Evolutionary conservation across 139 green algal species (phyloP).

Genomic region (Pseudopediastrum boryanum): DNA sequence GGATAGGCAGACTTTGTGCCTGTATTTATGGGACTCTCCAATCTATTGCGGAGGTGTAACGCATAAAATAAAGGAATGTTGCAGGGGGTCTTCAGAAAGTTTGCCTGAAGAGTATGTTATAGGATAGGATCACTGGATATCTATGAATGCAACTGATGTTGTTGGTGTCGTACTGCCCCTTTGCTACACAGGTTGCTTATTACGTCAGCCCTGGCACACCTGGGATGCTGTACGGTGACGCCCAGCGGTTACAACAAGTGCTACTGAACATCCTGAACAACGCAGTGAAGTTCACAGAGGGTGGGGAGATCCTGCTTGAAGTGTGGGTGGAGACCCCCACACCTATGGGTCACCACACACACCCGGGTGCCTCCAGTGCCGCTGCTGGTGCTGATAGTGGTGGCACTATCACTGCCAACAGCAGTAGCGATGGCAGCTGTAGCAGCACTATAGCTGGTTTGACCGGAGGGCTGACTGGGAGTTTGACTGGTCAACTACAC

Average conservation of each 20-base stretch:
- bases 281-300: conserved; percentile 90
- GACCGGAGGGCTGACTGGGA: too few relatives aligned
- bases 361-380: not conserved
- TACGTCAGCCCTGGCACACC: conserved; percentile 51
- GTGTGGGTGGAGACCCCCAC: conserved; percentile 50
- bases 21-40: too few relatives aligned
- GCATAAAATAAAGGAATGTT: too few relatives aligned
- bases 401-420: conserved; percentile 13
- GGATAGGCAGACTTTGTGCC: too few relatives aligned
- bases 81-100: too few relatives aligned
- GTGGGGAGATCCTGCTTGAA: conserved; percentile 77
- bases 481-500: too few relatives aligned
- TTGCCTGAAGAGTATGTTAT: too few relatives aligned
- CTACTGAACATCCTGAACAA: conserved; percentile 92
- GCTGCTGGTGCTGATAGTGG: not conserved
- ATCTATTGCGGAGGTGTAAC: too few relatives aligned
- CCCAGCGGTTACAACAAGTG: conserved; percentile 82
- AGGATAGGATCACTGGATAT: too few relatives aligned
- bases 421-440: conserved; percentile 18
- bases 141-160: not conserved
- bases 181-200: conserved; percentile 64
- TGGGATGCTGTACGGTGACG: conserved; percentile 61
- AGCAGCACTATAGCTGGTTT: too few relatives aligned
- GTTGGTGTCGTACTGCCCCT: not conserved
- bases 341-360: not conserved